Base-by-base conservation (phyloP, 441 rosid genomes). In the Breynia disticha region DNA sequence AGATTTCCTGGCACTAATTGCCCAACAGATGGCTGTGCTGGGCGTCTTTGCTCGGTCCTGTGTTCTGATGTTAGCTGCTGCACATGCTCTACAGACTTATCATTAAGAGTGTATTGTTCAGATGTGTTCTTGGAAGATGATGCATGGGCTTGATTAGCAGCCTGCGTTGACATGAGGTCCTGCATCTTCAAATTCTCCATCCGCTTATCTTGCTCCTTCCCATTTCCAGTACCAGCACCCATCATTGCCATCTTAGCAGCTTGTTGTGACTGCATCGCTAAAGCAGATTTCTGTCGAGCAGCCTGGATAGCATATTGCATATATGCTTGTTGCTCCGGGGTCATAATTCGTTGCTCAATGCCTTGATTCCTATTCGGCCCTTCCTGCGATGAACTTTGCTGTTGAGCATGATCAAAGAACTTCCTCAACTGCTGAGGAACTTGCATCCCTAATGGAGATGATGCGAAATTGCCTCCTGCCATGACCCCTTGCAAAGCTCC, bases 281-380 rank as follows among this genome's bases (percentile, higher is more conserved):
- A 57, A 57, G 79, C 66, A 37, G 91, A 73, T 72, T 83, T 85
- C 42, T 84, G 88, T 72, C 88, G 97, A 17, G 87, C 59, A 46
- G 74, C 83, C 60, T 83, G 95, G 32, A 72, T 64, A 72, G 93
- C 95, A 71, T 62, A 82, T 69, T 90, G 99, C 24, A 82, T 66
- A 79, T 86, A 86, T 1, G 96, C 98, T 72, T 87, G 98, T 55
- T 87, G 96, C 61, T 72, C 73, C 10, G 94, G 96, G 69, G 74
- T 95, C 52, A 84, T 64, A 57, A 59, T 70, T 72, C 86, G 97
- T 64, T 84, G 95, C 53, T 87, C 98, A 51, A 61, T 73, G 66
- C 81, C 78, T 61, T 74, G 87, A 72, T 66, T 72, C 66, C 85
- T 77, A 58, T 59, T 78, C 58, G 76, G 82, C 63, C 82, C 74